Evolutionary conservation across 768 basidiomycete genomes (phyloP), one percentile per base, ranked within the genome.

Genomic region (Saitozyma sp.): DNA sequence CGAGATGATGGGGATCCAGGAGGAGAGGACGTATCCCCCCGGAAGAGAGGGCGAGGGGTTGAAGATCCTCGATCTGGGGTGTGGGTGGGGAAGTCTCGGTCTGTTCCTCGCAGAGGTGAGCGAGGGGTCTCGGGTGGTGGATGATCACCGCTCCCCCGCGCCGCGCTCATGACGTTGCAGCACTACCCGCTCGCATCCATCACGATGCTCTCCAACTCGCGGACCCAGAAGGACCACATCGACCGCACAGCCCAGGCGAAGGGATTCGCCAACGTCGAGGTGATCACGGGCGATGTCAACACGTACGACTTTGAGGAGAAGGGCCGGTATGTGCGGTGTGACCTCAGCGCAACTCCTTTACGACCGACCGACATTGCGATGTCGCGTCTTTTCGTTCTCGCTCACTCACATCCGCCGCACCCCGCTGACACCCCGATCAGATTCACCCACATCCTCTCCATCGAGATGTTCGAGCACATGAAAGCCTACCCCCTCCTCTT

Each of bases 401-500:
- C 19, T n/a, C 29, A 29, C 29, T 29, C 29, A n/a, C 29, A 29
- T 5, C 2, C 29, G 29, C 29, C 29, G 29, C 29, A 29, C 29
- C 29, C 29, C 29, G 29, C 29, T 29, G 29, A 29, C 29, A 29
- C 29, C 29, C 29, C 2, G 29, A 29, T 29, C 29, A 88, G 86
- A 59, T 89, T 90, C 76, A 87, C 89, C 69, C 83, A 87, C 60
- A 86, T 89, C 56, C 70, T 89, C 13, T 87, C 86, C 3, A 88
- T 89, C 55, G 88, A 89, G 78, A 87, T 86, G 71, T 87, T 88
- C 66, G 87, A 88, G 70, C 88, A 89, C 74, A 87, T 88, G 87
- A 88, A 88, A 79, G 88, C 88, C 71, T 89, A 89, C 78, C 80
- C 87, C 59, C 74, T 78, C 9, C 83, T 89, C 9, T 80, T 89